A percentile compares a stretch with the other conserved stretches of the same genome.
phyloP scores from a whole-genome alignment of 495 filamentous ascomycete species.

The Penicillium bialowiezense region DNA sequence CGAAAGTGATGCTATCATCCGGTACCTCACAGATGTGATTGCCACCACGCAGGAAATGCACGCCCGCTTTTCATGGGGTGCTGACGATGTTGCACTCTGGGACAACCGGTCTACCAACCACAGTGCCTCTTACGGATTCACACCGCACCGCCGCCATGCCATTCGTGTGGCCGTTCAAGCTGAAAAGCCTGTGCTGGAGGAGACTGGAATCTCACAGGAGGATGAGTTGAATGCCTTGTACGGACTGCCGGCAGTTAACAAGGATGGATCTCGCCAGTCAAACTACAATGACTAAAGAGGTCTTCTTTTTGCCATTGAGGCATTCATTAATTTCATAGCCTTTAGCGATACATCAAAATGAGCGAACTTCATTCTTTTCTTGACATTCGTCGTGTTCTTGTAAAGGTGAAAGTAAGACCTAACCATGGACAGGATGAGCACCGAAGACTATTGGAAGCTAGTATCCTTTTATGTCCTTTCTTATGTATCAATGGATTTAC shows the following conservation, averaged over 20 bases:
- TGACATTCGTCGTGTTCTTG: too few relatives aligned
- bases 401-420: too few relatives aligned
- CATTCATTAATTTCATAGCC: conserved; percentile 1
- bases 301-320: not conserved
- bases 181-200: conserved; percentile 54
- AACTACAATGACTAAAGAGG: conserved; percentile 62
- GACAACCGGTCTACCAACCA: conserved; percentile 69
- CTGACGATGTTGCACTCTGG: conserved; percentile 72
- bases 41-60: conserved; percentile 64
- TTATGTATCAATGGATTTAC: too few relatives aligned
- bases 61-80: conserved; percentile 68
- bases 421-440: too few relatives aligned
- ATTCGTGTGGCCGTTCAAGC: conserved; percentile 59
- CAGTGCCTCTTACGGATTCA: conserved; percentile 59
- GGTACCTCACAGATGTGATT: conserved; percentile 63
- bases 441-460: too few relatives aligned
- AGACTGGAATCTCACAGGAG: conserved; percentile 55
- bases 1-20: conserved; percentile 65
- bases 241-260: conserved; percentile 53
- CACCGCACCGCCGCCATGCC: conserved; percentile 60
- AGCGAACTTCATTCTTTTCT: not conserved
- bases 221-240: conserved; percentile 50
- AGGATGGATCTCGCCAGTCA: conserved; percentile 57
- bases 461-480: too few relatives aligned
- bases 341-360: conserved; percentile 1